These are phyloP conservation scores for Russula earlei DNA, from an alignment of 768 basidiomycete species.

Conservation along the genomic window DNA sequence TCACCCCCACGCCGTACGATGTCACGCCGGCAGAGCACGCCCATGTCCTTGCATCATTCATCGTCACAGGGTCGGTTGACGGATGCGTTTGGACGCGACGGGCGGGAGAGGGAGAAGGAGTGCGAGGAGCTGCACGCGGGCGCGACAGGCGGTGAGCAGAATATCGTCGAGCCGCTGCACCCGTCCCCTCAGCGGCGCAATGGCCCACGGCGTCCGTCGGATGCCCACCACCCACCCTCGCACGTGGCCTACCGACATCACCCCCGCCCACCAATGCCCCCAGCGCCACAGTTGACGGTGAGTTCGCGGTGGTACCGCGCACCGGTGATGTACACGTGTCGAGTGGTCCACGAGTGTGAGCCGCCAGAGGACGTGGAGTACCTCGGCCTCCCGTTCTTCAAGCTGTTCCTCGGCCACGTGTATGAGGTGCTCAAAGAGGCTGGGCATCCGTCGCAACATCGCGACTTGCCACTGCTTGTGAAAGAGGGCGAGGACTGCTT, in stretches of 20 bases:
- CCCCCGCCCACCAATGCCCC: constrained; percentile 19
- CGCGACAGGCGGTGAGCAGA: not conserved
- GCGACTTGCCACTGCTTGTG: constrained; percentile 64
- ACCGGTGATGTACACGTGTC: constrained; percentile 51
- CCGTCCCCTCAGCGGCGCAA: constrained; percentile 8
- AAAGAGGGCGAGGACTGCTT: constrained; percentile 74
- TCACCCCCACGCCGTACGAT: constrained; percentile 7
- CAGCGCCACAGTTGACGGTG: constrained; percentile 6
- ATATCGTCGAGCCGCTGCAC: not conserved
- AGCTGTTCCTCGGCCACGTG: constrained; percentile 48
- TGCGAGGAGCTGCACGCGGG: not conserved
- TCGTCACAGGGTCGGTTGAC: constrained; percentile 24
- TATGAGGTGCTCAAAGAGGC: constrained; percentile 66
- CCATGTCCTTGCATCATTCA: constrained; percentile 27
- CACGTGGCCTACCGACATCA: constrained; percentile 22
- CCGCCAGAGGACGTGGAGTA: constrained; percentile 59
- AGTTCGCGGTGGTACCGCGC: constrained; percentile 17
- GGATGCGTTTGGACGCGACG: constrained; percentile 15
- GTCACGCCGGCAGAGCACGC: constrained; percentile 45
- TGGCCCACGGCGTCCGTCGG: constrained; percentile 5
- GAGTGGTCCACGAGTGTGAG: constrained; percentile 57
- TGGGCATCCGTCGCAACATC: constrained; percentile 69
- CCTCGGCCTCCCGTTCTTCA: constrained; percentile 70
- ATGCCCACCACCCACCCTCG: not conserved
- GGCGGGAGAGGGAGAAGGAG: constrained; percentile 11